Evolutionary conservation across 371 early-diverging fungal genomes (phyloP), one percentile per base, ranked within the genome.

Genomic region (Paramicrosporidium saccamoebae): DNA sequence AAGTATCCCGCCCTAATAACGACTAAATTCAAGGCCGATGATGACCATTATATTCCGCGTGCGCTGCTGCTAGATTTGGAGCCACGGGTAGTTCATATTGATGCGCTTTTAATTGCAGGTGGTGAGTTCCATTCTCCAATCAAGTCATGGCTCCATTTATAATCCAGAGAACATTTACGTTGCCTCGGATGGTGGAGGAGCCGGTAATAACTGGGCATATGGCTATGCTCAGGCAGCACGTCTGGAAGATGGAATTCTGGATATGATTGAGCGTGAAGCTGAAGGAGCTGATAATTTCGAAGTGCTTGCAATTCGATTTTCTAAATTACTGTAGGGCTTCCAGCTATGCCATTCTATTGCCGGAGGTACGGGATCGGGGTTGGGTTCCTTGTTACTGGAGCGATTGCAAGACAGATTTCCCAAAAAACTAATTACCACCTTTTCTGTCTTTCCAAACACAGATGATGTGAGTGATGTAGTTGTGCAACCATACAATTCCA

Each of bases 401-500:
- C 35, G 58, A 22, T 47, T 88, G 19, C 69, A 71, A 33, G 96
- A 95, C 38, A 55, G 82, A 23, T 92, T 69, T 35, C 96, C 97
- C 7, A 97, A 97, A 35, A 94, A 92, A 41, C 46, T 92, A 22
- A 58, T 95, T 24, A 82, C 82, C 35, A 88, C 95, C 1, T 96
- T 90, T 35, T 90, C 92, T 0, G 92, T 98, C n/a, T 95, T 98
- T 36, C 99, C 99, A 2, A 96, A 94, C 42, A 74, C 67, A 31
- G 72, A 81, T 24, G 84, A 82, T 32, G 64, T 75, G 20, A 72
- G 73, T 8, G 99, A 98, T 42, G 88, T 95, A 9, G 96, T 98
- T 8, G 98, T 98, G 10, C 98, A 97, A 42, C 99, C 99, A 3
- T 98, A 98, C 42, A 98, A 98, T 51, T 81, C 90, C 12, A 52